These are phyloP conservation scores for Heliamphora exappendiculata DNA, from an alignment of 148 eudicot species.

Conservation along the genomic window DNA sequence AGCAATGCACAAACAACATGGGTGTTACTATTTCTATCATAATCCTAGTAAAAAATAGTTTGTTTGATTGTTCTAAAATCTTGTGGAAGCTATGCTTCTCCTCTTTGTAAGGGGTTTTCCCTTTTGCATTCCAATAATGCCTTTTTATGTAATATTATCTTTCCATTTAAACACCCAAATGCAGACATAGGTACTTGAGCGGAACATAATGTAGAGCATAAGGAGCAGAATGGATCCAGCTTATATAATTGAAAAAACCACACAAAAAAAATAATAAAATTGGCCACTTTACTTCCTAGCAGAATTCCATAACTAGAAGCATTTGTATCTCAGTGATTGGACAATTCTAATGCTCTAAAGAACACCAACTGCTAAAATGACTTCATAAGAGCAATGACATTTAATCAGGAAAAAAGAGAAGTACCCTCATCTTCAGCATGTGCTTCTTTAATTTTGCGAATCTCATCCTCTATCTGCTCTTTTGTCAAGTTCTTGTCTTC, in stretches of 20 bases:
- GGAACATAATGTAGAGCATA: background rate
- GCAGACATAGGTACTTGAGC: background rate
- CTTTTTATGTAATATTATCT: too few species aligned
- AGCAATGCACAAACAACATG: too few species aligned
- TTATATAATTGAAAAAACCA: background rate
- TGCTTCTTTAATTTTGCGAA: slow-evolving; percentile 71
- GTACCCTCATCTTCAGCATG: slow-evolving; percentile 98
- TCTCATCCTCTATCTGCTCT: slow-evolving; percentile 92
- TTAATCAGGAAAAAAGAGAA: slow-evolving; percentile 7
- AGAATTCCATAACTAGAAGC: background rate
- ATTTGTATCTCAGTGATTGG: slow-evolving; percentile 2
- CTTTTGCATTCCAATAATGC: too few species aligned
- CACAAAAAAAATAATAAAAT: background rate
- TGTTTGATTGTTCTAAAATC: slow-evolving; percentile 4
- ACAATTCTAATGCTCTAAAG: background rate
- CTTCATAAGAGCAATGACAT: background rate
- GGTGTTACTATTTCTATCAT: too few species aligned
- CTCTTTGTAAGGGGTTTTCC: too few species aligned
- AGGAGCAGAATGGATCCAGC: background rate
- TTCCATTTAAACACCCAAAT: background rate
- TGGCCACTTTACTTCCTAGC: background rate
- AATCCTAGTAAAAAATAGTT: background rate
- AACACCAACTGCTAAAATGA: slow-evolving; percentile 11
- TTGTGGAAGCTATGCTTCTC: too few species aligned
- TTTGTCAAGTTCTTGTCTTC: slow-evolving; percentile 79